Conservation (phyloP, 2,329 filamentous ascomycete species). For the Fonsecaea multimorphosa region DNA sequence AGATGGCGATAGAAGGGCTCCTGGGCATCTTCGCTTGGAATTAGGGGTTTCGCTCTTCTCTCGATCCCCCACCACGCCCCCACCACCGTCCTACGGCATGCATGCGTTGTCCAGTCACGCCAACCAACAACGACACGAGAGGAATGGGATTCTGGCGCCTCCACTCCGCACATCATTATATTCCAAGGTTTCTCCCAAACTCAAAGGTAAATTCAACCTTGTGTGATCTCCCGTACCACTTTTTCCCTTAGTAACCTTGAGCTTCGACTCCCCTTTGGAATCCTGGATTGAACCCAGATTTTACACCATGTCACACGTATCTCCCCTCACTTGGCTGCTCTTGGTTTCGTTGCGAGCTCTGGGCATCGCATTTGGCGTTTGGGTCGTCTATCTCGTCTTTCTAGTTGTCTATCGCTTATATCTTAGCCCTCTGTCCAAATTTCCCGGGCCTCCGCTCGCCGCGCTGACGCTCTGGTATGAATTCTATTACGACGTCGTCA, state of each 20-base stretch:
- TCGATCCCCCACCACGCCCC: not conserved
- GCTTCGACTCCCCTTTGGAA: not conserved
- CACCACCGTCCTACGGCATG: not conserved
- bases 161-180: not conserved
- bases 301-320: not conserved
- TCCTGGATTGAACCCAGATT: not conserved
- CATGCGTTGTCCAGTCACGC: not conserved
- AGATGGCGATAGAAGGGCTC: too few species aligned
- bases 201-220: not conserved
- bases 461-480: conserved; percentile 42
- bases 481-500: conserved; percentile 44
- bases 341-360: not conserved
- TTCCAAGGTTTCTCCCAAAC: not conserved
- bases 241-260: not conserved
- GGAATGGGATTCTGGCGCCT: not conserved
- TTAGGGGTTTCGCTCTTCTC: not conserved
- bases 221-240: not conserved
- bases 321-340: not conserved
- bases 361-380: conserved; percentile 5
- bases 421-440: conserved; percentile 42
- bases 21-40: not conserved
- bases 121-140: not conserved
- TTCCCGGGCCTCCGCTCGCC: conserved; percentile 45
- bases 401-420: conserved; percentile 42
- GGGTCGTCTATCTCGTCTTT: conserved; percentile 22